Evolutionary conservation across 2,329 filamentous ascomycete genomes (phyloP).

Genomic region (Fusarium sp.): DNA sequence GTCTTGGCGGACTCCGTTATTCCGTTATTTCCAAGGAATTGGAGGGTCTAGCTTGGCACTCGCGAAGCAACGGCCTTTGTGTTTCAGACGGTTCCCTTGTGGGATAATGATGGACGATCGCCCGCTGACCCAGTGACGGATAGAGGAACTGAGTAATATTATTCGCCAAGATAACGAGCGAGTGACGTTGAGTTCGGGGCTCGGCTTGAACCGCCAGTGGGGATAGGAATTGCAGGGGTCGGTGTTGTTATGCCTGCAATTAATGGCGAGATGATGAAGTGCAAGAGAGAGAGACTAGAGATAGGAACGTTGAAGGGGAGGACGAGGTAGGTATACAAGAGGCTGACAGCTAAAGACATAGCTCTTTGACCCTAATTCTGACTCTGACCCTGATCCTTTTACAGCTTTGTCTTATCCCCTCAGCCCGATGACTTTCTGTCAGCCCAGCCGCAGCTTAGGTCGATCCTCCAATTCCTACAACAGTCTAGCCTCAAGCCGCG

Average conservation of each 20-base stretch:
- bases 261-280: slow-evolving; percentile 16
- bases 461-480: slow-evolving; percentile 30
- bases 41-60: slow-evolving; percentile 14
- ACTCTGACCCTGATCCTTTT: too few species aligned
- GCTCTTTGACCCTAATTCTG: not conserved
- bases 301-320: slow-evolving; percentile 2
- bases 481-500: slow-evolving; percentile 38
- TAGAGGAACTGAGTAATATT: slow-evolving; percentile 16
- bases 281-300: slow-evolving; percentile 17
- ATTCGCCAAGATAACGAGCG: slow-evolving; percentile 13
- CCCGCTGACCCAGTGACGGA: slow-evolving; percentile 35
- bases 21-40: slow-evolving; percentile 26
- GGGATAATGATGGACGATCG: slow-evolving; percentile 30
- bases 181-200: slow-evolving; percentile 42
- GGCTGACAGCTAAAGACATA: slow-evolving; percentile 13
- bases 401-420: slow-evolving; percentile 16
- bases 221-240: slow-evolving; percentile 19
- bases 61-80: slow-evolving; percentile 24
- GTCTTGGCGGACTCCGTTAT: slow-evolving; percentile 31
- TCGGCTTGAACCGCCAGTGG: slow-evolving; percentile 36
- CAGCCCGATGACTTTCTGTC: slow-evolving; percentile 34
- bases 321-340: slow-evolving; percentile 15
- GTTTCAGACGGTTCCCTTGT: slow-evolving; percentile 34
- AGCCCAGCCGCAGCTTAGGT: slow-evolving; percentile 42
- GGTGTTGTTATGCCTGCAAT: not conserved